Evolutionary conservation across 2,329 filamentous ascomycete species (phyloP), one percentile per base, ranked within the genome.

Genomic region (Sordariomycetes sp.): DNA sequence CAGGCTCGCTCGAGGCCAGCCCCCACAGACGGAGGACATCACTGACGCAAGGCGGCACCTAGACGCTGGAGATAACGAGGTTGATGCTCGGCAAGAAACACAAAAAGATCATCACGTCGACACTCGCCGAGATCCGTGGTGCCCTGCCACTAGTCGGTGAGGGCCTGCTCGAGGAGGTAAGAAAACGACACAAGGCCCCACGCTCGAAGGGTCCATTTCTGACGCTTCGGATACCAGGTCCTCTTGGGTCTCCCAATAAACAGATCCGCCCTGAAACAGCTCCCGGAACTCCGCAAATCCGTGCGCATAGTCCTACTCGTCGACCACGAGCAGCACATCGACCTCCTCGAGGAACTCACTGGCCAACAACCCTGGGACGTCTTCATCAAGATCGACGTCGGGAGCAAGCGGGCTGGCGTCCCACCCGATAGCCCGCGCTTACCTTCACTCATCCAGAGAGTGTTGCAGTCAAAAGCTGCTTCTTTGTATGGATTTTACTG

Each of bases 181-280:
- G 59, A 14, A 3, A 18, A 6, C 37, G 53, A 6, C 53, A 61
- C 22, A 24, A 34, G 12, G n/a, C n/a, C 20, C 4, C 20, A 32
- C 10, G 3, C 11, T n/a, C 22, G 24, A 14, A 46, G 20, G 16
- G 12, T n/a, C 11, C 7, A 22, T 24, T 14, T 22, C 46, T 50
- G 22, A 12, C 20, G 11, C 20, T 50, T 11, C n/a, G 6, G n/a
- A 20, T 24, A 14, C 11, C 55, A 70, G 69, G 64, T 68, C 58
- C 65, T 75, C 7, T 76, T 74, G 48, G 71, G 73, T 16, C 62
- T 76, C 5, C 73, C 73, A n/a, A 61, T 75, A 53, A 70, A 69
- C 48, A 67, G 70, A 3, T 65, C 70, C 5, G 65, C 67, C 10
- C 61, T 74, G 2, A 66, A 68, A 0, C 62, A 65, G 2, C 64